phyloP scores from a whole-genome alignment of 2,329 filamentous ascomycete genomes.

The Ophiosphaerella herpotricha region DNA sequence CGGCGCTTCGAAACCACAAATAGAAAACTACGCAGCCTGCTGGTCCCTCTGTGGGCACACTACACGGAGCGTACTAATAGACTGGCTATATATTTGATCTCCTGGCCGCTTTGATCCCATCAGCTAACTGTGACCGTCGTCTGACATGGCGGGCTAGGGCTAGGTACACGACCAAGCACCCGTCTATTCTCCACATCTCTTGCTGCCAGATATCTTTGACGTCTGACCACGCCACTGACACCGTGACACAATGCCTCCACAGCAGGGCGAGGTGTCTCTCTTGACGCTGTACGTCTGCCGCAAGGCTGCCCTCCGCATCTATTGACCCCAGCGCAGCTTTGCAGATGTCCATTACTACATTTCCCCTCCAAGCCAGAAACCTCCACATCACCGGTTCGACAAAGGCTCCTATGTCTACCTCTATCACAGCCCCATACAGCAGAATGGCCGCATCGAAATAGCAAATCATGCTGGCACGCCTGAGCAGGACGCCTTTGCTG shows the following conservation, averaged over 20 bases:
- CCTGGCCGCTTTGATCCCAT: slow-evolving; percentile 14
- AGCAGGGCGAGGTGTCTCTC: slow-evolving; percentile 53
- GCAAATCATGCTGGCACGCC: slow-evolving; percentile 75
- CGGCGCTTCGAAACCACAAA: slow-evolving; percentile 44
- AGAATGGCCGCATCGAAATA: slow-evolving; percentile 72
- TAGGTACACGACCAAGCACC: background rate
- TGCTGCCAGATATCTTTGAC: background rate
- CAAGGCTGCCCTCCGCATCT: background rate
- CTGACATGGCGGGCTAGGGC: slow-evolving; percentile 1
- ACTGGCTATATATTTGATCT: slow-evolving; percentile 22
- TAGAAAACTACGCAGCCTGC: slow-evolving; percentile 31
- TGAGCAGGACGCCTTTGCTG: slow-evolving; percentile 79
- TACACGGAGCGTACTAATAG: slow-evolving; percentile 5
- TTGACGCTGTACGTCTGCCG: slow-evolving; percentile 51
- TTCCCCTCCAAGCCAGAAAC: slow-evolving; percentile 66
- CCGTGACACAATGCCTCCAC: slow-evolving; percentile 51
- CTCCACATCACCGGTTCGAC: slow-evolving; percentile 80
- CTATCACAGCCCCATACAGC: slow-evolving; percentile 72
- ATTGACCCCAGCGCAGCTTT: slow-evolving; percentile 59
- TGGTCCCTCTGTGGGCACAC: slow-evolving; percentile 4
- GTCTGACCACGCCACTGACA: slow-evolving; percentile 8
- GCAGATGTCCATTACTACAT: slow-evolving; percentile 82
- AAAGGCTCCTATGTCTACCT: slow-evolving; percentile 80
- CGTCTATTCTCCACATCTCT: slow-evolving; percentile 2
- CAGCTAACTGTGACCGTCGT: slow-evolving; percentile 15